Base-by-base conservation (phyloP, 2,329 filamentous ascomycete genomes). In the Fusarium sp. region DNA sequence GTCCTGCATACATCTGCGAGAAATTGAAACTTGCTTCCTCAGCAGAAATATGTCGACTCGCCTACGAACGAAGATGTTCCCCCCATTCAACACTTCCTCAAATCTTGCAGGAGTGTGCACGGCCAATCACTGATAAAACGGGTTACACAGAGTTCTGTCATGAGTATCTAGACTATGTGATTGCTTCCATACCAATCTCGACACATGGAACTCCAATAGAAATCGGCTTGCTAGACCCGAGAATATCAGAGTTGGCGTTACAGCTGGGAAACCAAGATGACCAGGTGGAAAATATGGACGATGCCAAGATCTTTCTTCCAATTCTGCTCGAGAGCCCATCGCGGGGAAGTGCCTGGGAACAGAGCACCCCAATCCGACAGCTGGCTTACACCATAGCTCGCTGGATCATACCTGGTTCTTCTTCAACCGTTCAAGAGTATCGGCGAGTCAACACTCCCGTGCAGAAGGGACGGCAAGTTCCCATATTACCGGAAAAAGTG, bases 261-360 rank as follows among this genome's bases (percentile, higher is more conserved):
- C 77, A 80, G 47, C 43, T 79, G 42, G 62, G 63, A 3, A 25
- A 43, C 10, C 27, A 61, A 3, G 45, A 43, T 20, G 36, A 51
- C 29, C 42, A 46, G 18, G 57, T 56, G 4, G 63, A 76, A 4
- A 58, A 67, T 2, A 71, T 78, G 2, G 17, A 37, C 20, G 33
- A 67, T 7, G 20, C 48, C 14, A 77, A 83, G 39, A 82, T 92
- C 14, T 94, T 90, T 74, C 81, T 94, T 1, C 89, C 90, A 0
- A 82, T 90, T 21, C 76, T 93, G 0, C 78, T 88, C 11, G 88
- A 90, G 65, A 84, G 83, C 57, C 83, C 84, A 18, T 72, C 76
- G n/a, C 82, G 83, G 29, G 82, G 82, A 41, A 88, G 83, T 69
- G 85, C 86, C 17, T 90, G 88, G 87, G 81, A 83, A 52, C 79